These are phyloP conservation scores for Alternaria ethzedia DNA, from an alignment of 2,329 filamentous ascomycete species.

Conservation along the genomic window DNA sequence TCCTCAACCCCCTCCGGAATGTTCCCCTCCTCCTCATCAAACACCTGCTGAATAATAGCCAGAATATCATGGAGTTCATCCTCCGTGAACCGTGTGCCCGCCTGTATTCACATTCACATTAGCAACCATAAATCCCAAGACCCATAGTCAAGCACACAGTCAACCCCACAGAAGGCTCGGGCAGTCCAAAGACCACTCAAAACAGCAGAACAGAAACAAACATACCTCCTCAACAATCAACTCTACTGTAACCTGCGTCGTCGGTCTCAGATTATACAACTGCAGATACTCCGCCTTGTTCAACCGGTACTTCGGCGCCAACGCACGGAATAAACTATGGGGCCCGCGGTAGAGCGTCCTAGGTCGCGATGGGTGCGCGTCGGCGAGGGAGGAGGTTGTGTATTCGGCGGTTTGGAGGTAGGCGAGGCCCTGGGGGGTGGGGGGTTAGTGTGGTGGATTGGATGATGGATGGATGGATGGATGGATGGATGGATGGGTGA, in stretches of 20 bases:
- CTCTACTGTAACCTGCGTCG: slow-evolving; percentile 40
- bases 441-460: no score
- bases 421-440: slow-evolving; percentile 50
- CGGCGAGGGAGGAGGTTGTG: slow-evolving; percentile 21
- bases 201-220: no score
- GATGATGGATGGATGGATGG: no score
- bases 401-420: slow-evolving; percentile 51
- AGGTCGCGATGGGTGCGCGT: slow-evolving; percentile 30
- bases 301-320: slow-evolving; percentile 39
- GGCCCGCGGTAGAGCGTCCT: slow-evolving; percentile 45
- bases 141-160: background rate
- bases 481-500: no score
- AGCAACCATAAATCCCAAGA: no score
- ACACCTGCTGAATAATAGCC: slow-evolving; percentile 29
- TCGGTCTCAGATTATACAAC: slow-evolving; percentile 45
- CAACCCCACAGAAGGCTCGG: no score
- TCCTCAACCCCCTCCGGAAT: slow-evolving; percentile 39
- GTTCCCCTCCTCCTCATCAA: slow-evolving; percentile 39
- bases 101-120: slow-evolving; percentile 25
- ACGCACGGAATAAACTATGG: slow-evolving; percentile 37
- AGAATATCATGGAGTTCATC: slow-evolving; percentile 40
- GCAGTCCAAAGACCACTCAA: no score
- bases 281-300: slow-evolving; percentile 50
- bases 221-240: slow-evolving; percentile 44
- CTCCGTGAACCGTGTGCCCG: slow-evolving; percentile 38